Conservation (phyloP, 495 filamentous ascomycete species). For the Neurospora hispaniola region DNA sequence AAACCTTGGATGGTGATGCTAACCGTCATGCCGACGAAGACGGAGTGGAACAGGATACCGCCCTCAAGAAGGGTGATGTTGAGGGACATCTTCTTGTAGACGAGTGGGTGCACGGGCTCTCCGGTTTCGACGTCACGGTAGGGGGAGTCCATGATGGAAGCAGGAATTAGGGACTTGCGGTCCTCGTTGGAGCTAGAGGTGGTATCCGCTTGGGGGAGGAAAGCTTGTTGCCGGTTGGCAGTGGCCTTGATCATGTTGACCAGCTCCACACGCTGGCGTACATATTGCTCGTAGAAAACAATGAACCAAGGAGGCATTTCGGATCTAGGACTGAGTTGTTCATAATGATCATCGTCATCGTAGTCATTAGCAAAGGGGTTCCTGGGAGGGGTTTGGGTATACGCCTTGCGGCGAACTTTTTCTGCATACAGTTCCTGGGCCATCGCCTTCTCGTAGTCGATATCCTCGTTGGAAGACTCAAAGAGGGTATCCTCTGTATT, state of each 20-base stretch:
- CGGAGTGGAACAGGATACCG: slow-evolving; percentile 49
- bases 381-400: background rate
- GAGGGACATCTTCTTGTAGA: slow-evolving; percentile 38
- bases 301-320: slow-evolving; percentile 47
- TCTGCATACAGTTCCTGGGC: slow-evolving; percentile 29
- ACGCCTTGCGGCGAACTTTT: slow-evolving; percentile 5
- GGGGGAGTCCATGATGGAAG: slow-evolving; percentile 14
- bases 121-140: slow-evolving; percentile 33
- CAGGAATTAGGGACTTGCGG: slow-evolving; percentile 13
- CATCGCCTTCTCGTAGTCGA: slow-evolving; percentile 31
- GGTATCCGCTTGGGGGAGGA: slow-evolving; percentile 1
- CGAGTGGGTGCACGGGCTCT: slow-evolving; percentile 29
- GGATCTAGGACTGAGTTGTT: slow-evolving; percentile 19
- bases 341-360: slow-evolving; percentile 5
- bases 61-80: slow-evolving; percentile 46
- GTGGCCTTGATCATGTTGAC: slow-evolving; percentile 31
- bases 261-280: slow-evolving; percentile 41
- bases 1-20: slow-evolving; percentile 55
- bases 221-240: background rate
- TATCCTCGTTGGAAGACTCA: slow-evolving; percentile 19
- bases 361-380: slow-evolving; percentile 18
- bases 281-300: slow-evolving; percentile 45
- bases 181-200: slow-evolving; percentile 13
- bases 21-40: slow-evolving; percentile 60
- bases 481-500: slow-evolving; percentile 20